Conservation (phyloP, 2,329 filamentous ascomycete genomes). For the Pseudogymnoascus sp. region DNA sequence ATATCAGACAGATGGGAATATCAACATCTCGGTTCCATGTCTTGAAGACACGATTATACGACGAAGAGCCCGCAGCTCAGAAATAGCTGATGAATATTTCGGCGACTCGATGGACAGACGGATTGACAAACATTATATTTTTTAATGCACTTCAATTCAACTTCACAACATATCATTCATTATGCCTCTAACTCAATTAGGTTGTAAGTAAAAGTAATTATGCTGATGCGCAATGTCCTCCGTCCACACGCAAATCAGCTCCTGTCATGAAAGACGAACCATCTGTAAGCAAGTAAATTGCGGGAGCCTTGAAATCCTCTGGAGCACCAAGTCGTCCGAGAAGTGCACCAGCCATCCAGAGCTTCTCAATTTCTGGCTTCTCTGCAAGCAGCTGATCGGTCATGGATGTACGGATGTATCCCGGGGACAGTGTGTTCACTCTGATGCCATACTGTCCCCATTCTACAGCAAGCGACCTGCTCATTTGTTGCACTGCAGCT, state of each 20-base stretch:
- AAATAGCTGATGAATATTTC: too few species aligned
- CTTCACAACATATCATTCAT: too few species aligned
- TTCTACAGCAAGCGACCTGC: constrained; percentile 53
- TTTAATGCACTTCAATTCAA: too few species aligned
- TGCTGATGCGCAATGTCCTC: constrained; percentile 46
- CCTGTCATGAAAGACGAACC: constrained; percentile 63
- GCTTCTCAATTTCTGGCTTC: constrained; percentile 33
- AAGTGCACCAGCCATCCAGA: constrained; percentile 81
- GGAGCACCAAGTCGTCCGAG: constrained; percentile 60
- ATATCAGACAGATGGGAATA: too few species aligned
- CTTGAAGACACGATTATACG: too few species aligned
- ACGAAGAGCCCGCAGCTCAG: too few species aligned
- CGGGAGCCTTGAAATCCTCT: constrained; percentile 62
- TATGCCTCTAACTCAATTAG: too few species aligned
- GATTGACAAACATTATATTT: too few species aligned
- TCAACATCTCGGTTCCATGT: too few species aligned
- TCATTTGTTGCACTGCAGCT: constrained; percentile 55
- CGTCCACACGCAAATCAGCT: constrained; percentile 63
- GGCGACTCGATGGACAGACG: too few species aligned
- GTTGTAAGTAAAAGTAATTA: neutral
- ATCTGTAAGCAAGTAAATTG: constrained; percentile 58
- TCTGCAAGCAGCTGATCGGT: constrained; percentile 41
- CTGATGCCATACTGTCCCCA: constrained; percentile 58
- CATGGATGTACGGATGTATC: constrained; percentile 49
- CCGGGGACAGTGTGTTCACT: constrained; percentile 60